A percentile compares a stretch with the other conserved stretches of the same genome.
Evolutionary conservation across 805 yeast genomes (phyloP).

Genomic region (Suhomyces sp.): DNA sequence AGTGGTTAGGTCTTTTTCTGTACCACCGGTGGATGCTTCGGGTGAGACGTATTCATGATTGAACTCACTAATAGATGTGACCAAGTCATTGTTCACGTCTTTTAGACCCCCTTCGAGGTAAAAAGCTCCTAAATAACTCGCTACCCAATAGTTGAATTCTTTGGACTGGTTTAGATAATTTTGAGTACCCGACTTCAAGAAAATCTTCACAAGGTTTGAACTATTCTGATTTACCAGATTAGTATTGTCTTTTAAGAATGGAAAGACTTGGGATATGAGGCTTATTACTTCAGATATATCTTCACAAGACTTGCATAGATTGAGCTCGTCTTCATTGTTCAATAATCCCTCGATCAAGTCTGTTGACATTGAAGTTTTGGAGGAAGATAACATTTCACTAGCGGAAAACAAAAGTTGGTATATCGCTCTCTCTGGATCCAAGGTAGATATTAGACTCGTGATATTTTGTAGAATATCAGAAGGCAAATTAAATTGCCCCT

Average conservation of each 20-base stretch:
- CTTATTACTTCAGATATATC: not conserved
- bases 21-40: not conserved
- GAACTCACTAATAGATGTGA: not conserved
- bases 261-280: constrained; percentile 8
- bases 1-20: not conserved
- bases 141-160: constrained; percentile 21
- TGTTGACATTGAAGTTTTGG: not conserved
- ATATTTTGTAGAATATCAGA: not conserved
- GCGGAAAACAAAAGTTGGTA: constrained; percentile 1
- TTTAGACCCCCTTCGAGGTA: constrained; percentile 19
- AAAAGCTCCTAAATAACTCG: constrained; percentile 19
- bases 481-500: not conserved
- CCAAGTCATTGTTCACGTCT: constrained; percentile 5
- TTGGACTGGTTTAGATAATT: constrained; percentile 8
- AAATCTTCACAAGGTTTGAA: constrained; percentile 4
- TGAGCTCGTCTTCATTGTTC: constrained; percentile 6
- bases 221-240: not conserved
- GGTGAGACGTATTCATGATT: not conserved
- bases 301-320: not conserved
- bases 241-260: not conserved
- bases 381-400: not conserved
- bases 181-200: constrained; percentile 1
- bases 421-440: not conserved
- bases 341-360: constrained; percentile 12
- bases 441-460: not conserved